Conservation (phyloP, 805 yeast species). For the Myxozyma lipomycoides region DNA sequence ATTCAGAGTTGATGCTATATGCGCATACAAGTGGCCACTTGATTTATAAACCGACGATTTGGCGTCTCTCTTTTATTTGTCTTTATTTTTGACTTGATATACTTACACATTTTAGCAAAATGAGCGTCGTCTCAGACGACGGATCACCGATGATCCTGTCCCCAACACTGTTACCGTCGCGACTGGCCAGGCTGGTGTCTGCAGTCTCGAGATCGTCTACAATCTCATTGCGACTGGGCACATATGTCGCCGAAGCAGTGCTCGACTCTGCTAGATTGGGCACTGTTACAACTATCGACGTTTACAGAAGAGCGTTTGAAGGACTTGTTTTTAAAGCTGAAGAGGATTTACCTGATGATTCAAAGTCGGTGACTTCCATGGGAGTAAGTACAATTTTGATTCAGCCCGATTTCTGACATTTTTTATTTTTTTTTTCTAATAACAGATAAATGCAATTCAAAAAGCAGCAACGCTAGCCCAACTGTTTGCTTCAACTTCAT, state of each 20-base stretch:
- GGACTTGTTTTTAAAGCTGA: constrained; percentile 33
- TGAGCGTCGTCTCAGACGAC: no score
- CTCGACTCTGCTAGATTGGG: constrained; percentile 32
- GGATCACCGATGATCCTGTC: no score
- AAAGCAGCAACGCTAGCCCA: constrained; percentile 33
- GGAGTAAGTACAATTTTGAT: no score
- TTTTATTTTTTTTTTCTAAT: neutral
- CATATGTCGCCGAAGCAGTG: constrained; percentile 32
- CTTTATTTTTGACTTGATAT: no score
- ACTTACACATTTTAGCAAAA: no score
- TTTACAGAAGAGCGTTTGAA: constrained; percentile 33
- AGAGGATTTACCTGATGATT: constrained; percentile 34
- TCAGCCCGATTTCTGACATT: no score
- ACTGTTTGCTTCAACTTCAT: constrained; percentile 32
- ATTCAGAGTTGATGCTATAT: no score
- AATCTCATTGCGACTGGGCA: constrained; percentile 33
- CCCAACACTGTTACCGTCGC: constrained; percentile 32
- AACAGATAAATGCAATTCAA: constrained; percentile 21
- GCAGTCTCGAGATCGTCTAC: constrained; percentile 32
- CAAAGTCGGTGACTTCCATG: constrained; percentile 27
- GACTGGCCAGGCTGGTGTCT: constrained; percentile 32
- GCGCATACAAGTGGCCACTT: no score
- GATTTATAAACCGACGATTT: no score
- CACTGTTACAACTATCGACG: constrained; percentile 32
- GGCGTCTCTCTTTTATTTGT: no score